A percentile compares a stretch with the other conserved stretches of the same genome.
Evolutionary conservation across 2,329 filamentous ascomycete species (phyloP).

Genomic region (Eutypa lata): DNA sequence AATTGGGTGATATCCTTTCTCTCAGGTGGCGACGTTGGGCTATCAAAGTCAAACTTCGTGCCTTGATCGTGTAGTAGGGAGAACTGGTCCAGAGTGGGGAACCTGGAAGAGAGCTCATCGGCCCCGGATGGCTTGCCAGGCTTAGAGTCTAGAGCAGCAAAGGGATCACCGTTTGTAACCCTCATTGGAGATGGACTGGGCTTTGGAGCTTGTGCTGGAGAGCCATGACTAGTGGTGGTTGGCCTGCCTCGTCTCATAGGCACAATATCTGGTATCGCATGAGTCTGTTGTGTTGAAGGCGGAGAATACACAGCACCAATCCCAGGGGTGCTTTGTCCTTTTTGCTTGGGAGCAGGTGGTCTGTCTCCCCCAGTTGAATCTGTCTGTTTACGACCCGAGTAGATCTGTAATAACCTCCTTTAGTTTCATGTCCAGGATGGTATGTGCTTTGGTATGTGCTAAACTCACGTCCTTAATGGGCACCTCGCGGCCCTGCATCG

Average conservation of each 20-base stretch:
- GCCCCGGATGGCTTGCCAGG: conserved; percentile 46
- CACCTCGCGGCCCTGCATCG: conserved; percentile 82
- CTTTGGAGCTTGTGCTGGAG: conserved; percentile 42
- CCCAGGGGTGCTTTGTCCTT: conserved; percentile 53
- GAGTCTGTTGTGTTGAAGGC: conserved; percentile 62
- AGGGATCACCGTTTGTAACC: conserved; percentile 74
- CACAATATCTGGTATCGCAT: conserved; percentile 79
- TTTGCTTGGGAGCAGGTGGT: conserved; percentile 52
- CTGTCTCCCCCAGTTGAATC: conserved; percentile 54
- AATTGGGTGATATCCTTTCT: conserved; percentile 59
- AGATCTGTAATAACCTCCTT: conserved; percentile 55
- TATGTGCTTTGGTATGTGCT: background rate
- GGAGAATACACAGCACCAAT: conserved; percentile 81
- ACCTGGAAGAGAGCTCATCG: conserved; percentile 81
- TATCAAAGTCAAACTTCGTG: conserved; percentile 79
- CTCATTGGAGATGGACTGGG: conserved; percentile 67
- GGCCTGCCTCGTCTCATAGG: conserved; percentile 91
- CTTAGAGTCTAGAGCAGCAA: conserved; percentile 80
- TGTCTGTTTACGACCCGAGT: conserved; percentile 60
- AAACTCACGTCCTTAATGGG: conserved; percentile 81
- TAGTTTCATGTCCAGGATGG: conserved; percentile 3
- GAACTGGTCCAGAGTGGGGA: conserved; percentile 91
- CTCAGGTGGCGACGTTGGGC: conserved; percentile 43
- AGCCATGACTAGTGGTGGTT: conserved; percentile 36
- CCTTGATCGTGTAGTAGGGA: conserved; percentile 83